Evolutionary conservation across 192 early-diverging fungal species (phyloP), one percentile per base, ranked within the genome.

Genomic region (Diversispora epigaea): DNA sequence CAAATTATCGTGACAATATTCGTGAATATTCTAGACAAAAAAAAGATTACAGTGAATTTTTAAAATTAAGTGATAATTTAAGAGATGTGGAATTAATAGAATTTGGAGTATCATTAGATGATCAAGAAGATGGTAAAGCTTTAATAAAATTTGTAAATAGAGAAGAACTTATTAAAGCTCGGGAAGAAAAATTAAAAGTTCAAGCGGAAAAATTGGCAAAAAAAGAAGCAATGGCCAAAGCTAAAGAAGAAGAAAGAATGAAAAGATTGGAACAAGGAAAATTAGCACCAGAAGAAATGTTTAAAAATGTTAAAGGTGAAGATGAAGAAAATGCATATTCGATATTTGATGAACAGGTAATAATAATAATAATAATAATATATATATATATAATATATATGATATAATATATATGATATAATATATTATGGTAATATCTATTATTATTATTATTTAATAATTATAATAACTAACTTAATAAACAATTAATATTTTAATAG

Each of bases 121-220:
- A 99, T 82, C 93, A 94, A 71, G 97, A 96, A 68, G 95, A 94
- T 79, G 95, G 96, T 40, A 91, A 87, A 68, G 96, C 97, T 1
- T 84, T 98, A 75, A 91, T 97, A 80, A 99, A 97, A 81, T 83
- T 98, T 71, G 91, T 93, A 12, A 91, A 93, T 73, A 88, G 89
- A 11, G 86, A 89, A 60, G 90, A 90, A 81, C 65, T 90, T 40
- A 86, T 84, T 10, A 84, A 87, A 79, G 85, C 83, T 43, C 89
- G 89, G 43, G 91, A 92, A 62, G 83, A 80, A 44, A 92, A 94
- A 82, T 69, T 87, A 4, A 83, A 86, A 43, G 80, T 89, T 21
- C 82, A 89, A 73, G 89, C 87, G 10, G 90, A 85, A 45, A 87
- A 86, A 80, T 86, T 62, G 44, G 85, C 83, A 14, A 84, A 84